Evolutionary conservation across 2,329 filamentous ascomycete species (phyloP).

Genomic region (Davidsoniella australis): DNA sequence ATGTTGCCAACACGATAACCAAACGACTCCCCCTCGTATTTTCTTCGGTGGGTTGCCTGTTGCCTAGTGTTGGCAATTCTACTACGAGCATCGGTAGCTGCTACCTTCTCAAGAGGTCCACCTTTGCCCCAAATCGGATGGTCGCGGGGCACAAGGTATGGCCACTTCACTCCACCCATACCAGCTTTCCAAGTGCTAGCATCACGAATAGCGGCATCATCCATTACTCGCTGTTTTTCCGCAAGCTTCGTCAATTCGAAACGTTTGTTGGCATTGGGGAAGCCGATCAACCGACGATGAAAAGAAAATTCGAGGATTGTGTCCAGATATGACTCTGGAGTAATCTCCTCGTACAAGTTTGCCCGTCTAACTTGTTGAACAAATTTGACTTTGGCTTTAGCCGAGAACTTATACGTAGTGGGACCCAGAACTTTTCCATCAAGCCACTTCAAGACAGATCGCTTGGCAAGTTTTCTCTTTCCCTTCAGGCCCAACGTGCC

Average conservation of each 20-base stretch:
- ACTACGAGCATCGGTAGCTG: conserved; percentile 1
- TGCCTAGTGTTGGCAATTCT: conserved; percentile 3
- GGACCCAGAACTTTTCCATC: neutral
- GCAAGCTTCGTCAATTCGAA: neutral
- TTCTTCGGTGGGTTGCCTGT: conserved; percentile 1
- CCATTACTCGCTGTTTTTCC: neutral
- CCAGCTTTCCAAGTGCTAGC: neutral
- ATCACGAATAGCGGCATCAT: neutral
- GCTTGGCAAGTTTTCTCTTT: neutral
- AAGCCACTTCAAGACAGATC: conserved; percentile 2
- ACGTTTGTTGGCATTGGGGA: neutral
- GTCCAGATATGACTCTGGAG: neutral
- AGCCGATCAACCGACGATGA: neutral
- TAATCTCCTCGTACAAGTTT: conserved; percentile 4
- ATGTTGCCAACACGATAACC: conserved; percentile 3
- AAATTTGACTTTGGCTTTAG: neutral
- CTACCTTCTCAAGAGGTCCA: conserved; percentile 5
- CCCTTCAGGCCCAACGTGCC: conserved; percentile 1
- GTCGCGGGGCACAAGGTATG: conserved; percentile 2
- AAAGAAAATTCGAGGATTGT: neutral
- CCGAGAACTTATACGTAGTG: neutral
- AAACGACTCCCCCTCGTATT: conserved; percentile 3
- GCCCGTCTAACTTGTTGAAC: neutral
- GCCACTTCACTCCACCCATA: conserved; percentile 6
- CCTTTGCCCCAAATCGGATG: conserved; percentile 10